A percentile compares a stretch with the other conserved stretches of the same genome.
Conservation (phyloP, 176 grass and related monocot species). For the Triticum timopheevii region DNA sequence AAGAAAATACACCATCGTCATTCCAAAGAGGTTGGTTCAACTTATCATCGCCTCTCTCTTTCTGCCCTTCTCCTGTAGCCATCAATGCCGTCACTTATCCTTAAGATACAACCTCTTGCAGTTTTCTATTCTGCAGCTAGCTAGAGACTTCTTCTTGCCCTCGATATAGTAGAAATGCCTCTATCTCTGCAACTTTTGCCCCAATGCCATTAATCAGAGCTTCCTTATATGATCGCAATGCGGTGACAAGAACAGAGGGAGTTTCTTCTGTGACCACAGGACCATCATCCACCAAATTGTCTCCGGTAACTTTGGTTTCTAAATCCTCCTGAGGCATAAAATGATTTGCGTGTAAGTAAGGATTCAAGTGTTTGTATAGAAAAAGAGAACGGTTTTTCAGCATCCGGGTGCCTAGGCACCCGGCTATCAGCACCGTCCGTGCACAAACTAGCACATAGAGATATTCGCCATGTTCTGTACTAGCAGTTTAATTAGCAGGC, state of each 20-base stretch:
- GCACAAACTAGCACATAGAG: too few relatives aligned
- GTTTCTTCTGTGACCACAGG: not conserved
- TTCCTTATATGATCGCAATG: not conserved
- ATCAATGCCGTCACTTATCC: not conserved
- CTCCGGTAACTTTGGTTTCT: too few relatives aligned
- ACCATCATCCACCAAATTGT: not conserved
- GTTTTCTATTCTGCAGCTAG: slow-evolving; percentile 10
- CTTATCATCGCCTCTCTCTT: not conserved
- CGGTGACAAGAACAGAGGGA: not conserved
- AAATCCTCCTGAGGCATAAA: too few relatives aligned
- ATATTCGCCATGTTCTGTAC: too few relatives aligned
- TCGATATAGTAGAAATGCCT: not conserved
- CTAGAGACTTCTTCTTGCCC: slow-evolving; percentile 44
- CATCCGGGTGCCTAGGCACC: too few relatives aligned
- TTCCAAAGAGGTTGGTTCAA: not conserved
- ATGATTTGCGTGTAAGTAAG: too few relatives aligned
- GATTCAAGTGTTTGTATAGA: too few relatives aligned
- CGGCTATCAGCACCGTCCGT: too few relatives aligned
- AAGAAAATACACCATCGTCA: not conserved
- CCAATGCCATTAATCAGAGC: not conserved
- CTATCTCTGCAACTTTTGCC: not conserved
- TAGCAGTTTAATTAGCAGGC: too few relatives aligned
- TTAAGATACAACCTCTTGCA: not conserved
- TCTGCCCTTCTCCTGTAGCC: not conserved
- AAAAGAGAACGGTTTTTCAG: too few relatives aligned